phyloP scores from a whole-genome alignment of 768 basidiomycete genomes.

The Phlegmacium glaucopus region DNA sequence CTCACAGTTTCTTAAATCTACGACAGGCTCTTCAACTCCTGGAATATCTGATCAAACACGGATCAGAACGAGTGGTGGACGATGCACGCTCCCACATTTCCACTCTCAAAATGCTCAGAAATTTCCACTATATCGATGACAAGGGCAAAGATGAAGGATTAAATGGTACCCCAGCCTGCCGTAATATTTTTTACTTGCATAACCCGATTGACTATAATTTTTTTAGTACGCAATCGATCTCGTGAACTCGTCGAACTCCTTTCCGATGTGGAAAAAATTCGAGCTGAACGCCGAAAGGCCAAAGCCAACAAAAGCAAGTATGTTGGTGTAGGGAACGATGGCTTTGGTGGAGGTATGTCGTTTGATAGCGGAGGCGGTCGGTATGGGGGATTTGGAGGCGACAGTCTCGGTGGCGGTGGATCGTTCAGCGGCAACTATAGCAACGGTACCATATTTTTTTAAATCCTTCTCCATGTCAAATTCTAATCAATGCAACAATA shows the following conservation, averaged over 20 bases:
- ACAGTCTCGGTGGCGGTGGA: constrained; percentile 28
- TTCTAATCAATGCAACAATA: constrained; percentile 1
- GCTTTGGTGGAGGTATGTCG: constrained; percentile 43
- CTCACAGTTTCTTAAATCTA: neutral
- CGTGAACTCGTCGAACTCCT: constrained; percentile 91
- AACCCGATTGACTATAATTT: neutral
- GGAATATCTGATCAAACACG: constrained; percentile 96
- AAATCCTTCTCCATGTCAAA: neutral
- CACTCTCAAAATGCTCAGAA: constrained; percentile 95
- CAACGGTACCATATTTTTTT: constrained; percentile 17
- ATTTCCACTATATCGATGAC: constrained; percentile 98
- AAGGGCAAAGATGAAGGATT: constrained; percentile 98
- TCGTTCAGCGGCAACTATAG: constrained; percentile 21
- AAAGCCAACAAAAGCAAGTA: constrained; percentile 91
- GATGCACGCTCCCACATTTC: constrained; percentile 93
- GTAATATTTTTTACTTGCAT: neutral
- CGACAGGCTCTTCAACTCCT: constrained; percentile 83
- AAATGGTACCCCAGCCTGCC: constrained; percentile 60
- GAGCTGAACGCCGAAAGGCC: constrained; percentile 87
- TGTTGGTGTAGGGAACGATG: constrained; percentile 80
- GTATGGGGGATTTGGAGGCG: constrained; percentile 46
- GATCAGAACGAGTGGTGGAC: constrained; percentile 96
- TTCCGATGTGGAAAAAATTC: constrained; percentile 86
- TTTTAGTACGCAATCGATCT: constrained; percentile 87
- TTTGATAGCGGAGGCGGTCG: constrained; percentile 42